Base-by-base conservation (phyloP, 768 basidiomycete genomes). In the Suillus lakei region DNA sequence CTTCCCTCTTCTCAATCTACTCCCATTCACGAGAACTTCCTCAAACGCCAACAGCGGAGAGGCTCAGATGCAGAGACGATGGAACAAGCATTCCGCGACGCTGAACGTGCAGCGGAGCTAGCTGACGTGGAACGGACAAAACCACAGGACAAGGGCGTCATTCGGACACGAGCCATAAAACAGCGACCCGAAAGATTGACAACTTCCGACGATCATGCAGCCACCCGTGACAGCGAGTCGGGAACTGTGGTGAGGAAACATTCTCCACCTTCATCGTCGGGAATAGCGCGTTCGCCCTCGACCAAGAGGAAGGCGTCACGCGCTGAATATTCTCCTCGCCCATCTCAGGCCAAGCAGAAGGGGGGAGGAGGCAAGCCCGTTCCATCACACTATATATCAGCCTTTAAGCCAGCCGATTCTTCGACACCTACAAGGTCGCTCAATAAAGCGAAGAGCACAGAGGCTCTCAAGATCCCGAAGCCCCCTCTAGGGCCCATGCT, bases 401-500 rank as follows among this genome's bases (percentile, higher is more conserved):
- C 64, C 26, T 72, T 69, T 68, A 77, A 70, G 64, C 73, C 80
- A 39, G 74, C 79, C 43, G 78, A 84, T 58, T 60, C 71, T 21
- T 70, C 69, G 56, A 59, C 76, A 16, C 83, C 85, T 39, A 36
- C 32, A 41, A 69, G 62, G 53, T 4, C 61, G 2, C 26, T 77
- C 34, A 77, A 73, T 68, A 73, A 70, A 41, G 67, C 71, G 34
- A 77, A 66, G 67, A 77, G 76, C 50, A 67, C 74, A 43, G 76
- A 77, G 48, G 66, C 70, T 66, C 71, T 77, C 43, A 74, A 73
- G 51, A 69, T 64, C 32, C 9, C 63, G 21, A 56, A 41, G 41
- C 13, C 63, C 13, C 65, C 68, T 7, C 67, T 70, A 0, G 50
- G 61, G 13, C 68, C 71, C 7, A 67, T 69, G 15, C 77, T 78